Percentiles rank a stretch among this genome's conserved stretches.
Evolutionary conservation across 805 yeast genomes (phyloP).

Genomic region (Pichia phayaonensis): DNA sequence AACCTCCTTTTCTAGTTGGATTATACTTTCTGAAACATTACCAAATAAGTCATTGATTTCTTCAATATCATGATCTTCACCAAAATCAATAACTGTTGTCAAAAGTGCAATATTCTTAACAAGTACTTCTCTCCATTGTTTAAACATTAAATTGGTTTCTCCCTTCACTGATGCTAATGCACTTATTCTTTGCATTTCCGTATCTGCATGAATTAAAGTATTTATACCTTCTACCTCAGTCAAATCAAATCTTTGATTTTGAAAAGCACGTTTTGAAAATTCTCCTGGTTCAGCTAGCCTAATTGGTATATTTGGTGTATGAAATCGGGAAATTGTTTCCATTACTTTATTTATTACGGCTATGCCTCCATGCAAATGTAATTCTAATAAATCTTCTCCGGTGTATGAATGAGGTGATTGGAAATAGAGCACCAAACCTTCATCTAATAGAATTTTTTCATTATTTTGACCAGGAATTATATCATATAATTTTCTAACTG

Average conservation of each 20-base stretch:
- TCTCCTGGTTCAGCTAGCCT: conserved; percentile 92
- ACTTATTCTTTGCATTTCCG: conserved; percentile 76
- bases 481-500: conserved; percentile 48
- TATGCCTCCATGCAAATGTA: conserved; percentile 91
- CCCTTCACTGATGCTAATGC: conserved; percentile 74
- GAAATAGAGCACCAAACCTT: conserved; percentile 66
- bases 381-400: conserved; percentile 83
- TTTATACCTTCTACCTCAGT: conserved; percentile 88
- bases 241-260: conserved; percentile 75
- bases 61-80: conserved; percentile 84
- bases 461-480: conserved; percentile 20
- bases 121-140: conserved; percentile 59
- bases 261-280: conserved; percentile 79
- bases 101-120: conserved; percentile 63
- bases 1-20: conserved; percentile 38
- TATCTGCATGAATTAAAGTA: conserved; percentile 87
- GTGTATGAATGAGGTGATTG: conserved; percentile 74
- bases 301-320: conserved; percentile 40
- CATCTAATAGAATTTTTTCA: conserved; percentile 49
- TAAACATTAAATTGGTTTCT: conserved; percentile 44
- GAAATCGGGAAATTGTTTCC: conserved; percentile 48
- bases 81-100: conserved; percentile 89
- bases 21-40: conserved; percentile 39
- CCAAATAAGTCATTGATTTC: conserved; percentile 48
- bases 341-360: conserved; percentile 73